Evolutionary conservation across 108 stramenopile species (phyloP).

Genomic region (Parietichytrium sp.): DNA sequence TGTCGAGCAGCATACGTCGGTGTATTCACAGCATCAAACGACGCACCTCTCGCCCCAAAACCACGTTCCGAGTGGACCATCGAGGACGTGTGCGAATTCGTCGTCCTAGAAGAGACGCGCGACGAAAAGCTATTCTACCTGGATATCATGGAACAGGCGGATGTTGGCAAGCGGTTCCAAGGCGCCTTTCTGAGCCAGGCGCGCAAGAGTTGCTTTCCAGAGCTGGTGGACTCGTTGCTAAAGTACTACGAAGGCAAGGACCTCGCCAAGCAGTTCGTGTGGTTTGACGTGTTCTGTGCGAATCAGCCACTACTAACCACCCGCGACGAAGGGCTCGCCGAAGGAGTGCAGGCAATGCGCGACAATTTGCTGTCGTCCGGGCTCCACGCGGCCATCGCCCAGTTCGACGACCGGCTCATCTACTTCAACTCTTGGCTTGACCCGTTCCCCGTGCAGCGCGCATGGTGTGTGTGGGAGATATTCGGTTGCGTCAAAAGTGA

Average conservation of each 20-base stretch:
- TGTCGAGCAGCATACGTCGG: too few relatives aligned
- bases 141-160: not conserved
- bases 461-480: constrained; percentile 26
- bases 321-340: not conserved
- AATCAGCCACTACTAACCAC: not conserved
- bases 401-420: not conserved
- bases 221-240: not conserved
- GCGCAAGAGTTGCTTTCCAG: not conserved
- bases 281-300: constrained; percentile 4
- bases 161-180: not conserved
- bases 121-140: not conserved
- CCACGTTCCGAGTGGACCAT: not conserved
- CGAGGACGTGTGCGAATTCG: not conserved
- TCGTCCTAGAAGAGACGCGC: not conserved
- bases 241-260: not conserved
- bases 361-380: not conserved
- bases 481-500: not conserved
- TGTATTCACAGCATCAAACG: too few relatives aligned
- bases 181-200: constrained; percentile 21
- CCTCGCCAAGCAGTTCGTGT: not conserved
- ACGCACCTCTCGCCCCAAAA: too few relatives aligned
- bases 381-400: not conserved
- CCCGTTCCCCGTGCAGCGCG: not conserved
- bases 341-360: not conserved
- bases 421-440: constrained; percentile 34